These are phyloP conservation scores for Daldinia sp. DNA, from an alignment of 2,329 filamentous ascomycete genomes.

Conservation along the genomic window DNA sequence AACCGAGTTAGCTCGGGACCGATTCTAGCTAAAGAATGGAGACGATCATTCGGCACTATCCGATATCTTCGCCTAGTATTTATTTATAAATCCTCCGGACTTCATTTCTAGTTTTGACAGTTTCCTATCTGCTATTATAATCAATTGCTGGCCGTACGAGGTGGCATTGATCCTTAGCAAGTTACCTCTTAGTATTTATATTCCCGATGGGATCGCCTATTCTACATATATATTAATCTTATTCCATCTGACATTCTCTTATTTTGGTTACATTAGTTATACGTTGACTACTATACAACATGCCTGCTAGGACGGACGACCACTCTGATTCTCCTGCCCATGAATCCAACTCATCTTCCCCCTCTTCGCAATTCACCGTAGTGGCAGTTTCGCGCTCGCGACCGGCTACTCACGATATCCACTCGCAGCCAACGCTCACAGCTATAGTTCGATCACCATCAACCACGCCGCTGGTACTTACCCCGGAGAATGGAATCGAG, in stretches of 20 bases:
- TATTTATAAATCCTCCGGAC: neutral
- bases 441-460: constrained; percentile 2
- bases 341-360: neutral
- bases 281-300: neutral
- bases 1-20: neutral
- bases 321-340: neutral
- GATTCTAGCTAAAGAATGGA: neutral
- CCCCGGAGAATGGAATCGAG: neutral
- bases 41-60: neutral
- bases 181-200: neutral
- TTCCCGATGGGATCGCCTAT: neutral
- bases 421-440: constrained; percentile 3
- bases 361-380: neutral
- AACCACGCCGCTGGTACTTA: neutral
- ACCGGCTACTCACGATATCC: constrained; percentile 1
- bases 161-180: neutral
- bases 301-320: neutral
- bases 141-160: neutral
- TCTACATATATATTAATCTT: neutral
- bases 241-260: neutral
- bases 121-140: neutral
- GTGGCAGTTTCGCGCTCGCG: constrained; percentile 2
- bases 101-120: neutral
- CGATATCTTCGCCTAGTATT: neutral
- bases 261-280: neutral